These are phyloP conservation scores for Hawksworthiomyces lignivorus DNA, from an alignment of 2,329 filamentous ascomycete genomes.

Conservation along the genomic window DNA sequence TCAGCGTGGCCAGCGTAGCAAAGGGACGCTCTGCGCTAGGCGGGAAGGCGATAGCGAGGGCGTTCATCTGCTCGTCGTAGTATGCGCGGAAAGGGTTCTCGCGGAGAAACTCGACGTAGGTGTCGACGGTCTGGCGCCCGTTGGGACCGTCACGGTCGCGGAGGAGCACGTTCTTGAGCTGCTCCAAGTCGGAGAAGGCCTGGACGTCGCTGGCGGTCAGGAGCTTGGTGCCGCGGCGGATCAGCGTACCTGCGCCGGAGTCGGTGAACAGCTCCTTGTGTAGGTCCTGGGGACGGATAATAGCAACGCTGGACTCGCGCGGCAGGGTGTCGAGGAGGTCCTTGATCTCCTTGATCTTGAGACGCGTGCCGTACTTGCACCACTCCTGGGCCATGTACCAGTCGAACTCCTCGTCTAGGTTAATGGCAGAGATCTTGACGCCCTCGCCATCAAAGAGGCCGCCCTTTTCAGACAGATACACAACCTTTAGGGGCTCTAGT, in stretches of 20 bases:
- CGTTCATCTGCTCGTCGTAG: constrained; percentile 90
- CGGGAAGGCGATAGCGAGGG: constrained; percentile 80
- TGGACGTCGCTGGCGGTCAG: constrained; percentile 62
- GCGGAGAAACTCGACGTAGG: constrained; percentile 73
- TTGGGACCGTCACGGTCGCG: constrained; percentile 76
- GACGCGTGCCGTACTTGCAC: constrained; percentile 87
- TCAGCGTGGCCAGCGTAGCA: constrained; percentile 81
- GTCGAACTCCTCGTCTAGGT: constrained; percentile 93
- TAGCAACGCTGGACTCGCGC: constrained; percentile 87
- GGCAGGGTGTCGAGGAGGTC: constrained; percentile 83
- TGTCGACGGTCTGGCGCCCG: constrained; percentile 74
- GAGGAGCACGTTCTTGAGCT: constrained; percentile 74
- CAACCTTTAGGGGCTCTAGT: constrained; percentile 90
- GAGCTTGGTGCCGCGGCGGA: constrained; percentile 86
- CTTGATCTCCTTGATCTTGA: constrained; percentile 98
- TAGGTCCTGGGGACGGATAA: constrained; percentile 91
- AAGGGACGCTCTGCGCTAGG: constrained; percentile 57
- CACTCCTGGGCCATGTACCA: constrained; percentile 87
- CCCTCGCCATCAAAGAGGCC: constrained; percentile 89
- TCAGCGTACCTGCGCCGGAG: constrained; percentile 86
- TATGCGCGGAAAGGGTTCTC: constrained; percentile 82
- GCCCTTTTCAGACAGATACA: constrained; percentile 97
- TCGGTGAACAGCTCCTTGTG: constrained; percentile 97
- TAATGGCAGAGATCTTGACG: constrained; percentile 94
- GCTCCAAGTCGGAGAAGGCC: constrained; percentile 67